Base-by-base conservation (phyloP, 2,329 filamentous ascomycete genomes). In the Domatiomyces catenatus region DNA sequence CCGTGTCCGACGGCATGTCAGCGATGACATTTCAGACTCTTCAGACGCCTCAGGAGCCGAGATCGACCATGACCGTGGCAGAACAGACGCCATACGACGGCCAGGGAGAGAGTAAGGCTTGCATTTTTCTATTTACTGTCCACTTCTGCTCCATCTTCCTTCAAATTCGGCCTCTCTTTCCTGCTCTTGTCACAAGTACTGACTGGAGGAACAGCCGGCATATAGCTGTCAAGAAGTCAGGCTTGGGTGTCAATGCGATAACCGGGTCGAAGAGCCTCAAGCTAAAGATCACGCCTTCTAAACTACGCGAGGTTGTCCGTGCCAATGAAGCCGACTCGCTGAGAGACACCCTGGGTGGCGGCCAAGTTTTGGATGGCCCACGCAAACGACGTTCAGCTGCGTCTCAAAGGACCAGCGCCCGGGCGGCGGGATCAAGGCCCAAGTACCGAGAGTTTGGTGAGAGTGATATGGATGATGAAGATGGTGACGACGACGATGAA, bases 241-340 rank as follows among this genome's bases (percentile, higher is more conserved):
- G 3, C 28, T 32, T 3, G 28, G 12, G 3, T 10, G 12, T 2
- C 28, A 32, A 32, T 32, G 8, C 28, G 28, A 32, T 10, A 32
- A 10, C 3, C 28, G 28, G 28, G 28, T 32, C 28, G 28, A 32
- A 63, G 58, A 69, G 69, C 43, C 67, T 74, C 46, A 67, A 66
- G 54, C 59, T 74, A 49, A 74, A 70, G 56, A 72, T 73, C 66
- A 69, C 71, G 17, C 66, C 70, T 18, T 71, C 65, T 58, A 73
- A 71, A 60, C 60, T 73, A 50, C 70, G 71, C 28, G 71, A 74
- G 57, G 70, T 69, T 22, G 73, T 59, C 56, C 67, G 46, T 48
- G 56, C 59, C 17, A 58, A 55, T 42, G 56, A 58, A 44, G 52
- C 59, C 20, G 57, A 60, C 17, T 52, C 58, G 8, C 54, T 59